Evolutionary conservation across 2,329 filamentous ascomycete genomes (phyloP).

Genomic region (Dendryphion nanum): DNA sequence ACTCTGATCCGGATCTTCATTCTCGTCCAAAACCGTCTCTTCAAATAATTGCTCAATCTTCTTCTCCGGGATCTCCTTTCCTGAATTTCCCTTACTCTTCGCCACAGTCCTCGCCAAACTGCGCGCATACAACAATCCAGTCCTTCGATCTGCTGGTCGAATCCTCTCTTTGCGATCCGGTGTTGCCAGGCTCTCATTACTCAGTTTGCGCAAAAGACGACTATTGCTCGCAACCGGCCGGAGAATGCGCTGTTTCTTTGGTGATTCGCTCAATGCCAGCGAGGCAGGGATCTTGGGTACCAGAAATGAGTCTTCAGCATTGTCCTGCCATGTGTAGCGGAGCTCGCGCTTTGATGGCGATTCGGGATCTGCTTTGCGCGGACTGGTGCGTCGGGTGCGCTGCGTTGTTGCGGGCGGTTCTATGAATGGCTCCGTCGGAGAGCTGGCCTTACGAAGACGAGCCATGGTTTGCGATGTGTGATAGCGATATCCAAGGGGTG

Average conservation of each 20-base stretch:
- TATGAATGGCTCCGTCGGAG: constrained; percentile 11
- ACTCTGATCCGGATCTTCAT: constrained; percentile 25
- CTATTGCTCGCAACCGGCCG: constrained; percentile 33
- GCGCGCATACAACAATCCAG: constrained; percentile 23
- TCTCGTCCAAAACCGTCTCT: constrained; percentile 9
- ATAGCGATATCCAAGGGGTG: neutral
- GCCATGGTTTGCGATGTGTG: constrained; percentile 21
- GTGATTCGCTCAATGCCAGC: constrained; percentile 9
- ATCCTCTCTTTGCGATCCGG: constrained; percentile 22
- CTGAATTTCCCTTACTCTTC: constrained; percentile 15
- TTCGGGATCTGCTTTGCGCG: constrained; percentile 24
- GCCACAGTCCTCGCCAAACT: constrained; percentile 27
- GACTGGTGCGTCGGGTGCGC: constrained; percentile 20
- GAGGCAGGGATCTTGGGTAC: constrained; percentile 16
- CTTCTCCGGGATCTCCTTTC: constrained; percentile 3
- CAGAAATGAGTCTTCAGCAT: constrained; percentile 22
- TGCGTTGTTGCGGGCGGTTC: constrained; percentile 15
- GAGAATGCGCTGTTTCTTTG: constrained; percentile 33
- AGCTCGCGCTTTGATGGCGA: constrained; percentile 22
- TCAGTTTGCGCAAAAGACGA: constrained; percentile 24
- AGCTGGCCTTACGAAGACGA: constrained; percentile 28
- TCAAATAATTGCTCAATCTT: constrained; percentile 14
- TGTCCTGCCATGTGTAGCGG: constrained; percentile 20
- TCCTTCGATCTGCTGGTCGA: constrained; percentile 11
- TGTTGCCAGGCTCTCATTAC: constrained; percentile 26